These are phyloP conservation scores for Colletotrichum filicis DNA, from an alignment of 2,329 filamentous ascomycete genomes.

Conservation along the genomic window DNA sequence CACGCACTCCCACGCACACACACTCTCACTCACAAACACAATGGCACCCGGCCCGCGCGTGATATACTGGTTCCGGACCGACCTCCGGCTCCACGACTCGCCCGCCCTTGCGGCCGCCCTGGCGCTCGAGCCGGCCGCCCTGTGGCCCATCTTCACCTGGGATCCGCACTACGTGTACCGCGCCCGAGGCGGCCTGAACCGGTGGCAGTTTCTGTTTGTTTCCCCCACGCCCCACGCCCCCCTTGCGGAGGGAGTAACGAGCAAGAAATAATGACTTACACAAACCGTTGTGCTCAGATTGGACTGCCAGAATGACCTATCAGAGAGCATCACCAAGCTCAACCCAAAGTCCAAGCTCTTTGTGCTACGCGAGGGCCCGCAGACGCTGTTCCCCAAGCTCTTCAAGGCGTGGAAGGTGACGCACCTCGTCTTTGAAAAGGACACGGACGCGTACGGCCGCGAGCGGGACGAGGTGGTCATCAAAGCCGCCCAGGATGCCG, in stretches of 20 bases:
- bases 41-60: conserved; percentile 50
- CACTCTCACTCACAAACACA: background rate
- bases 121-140: conserved; percentile 72
- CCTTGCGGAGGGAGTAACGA: too few species aligned
- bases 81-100: conserved; percentile 81
- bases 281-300: conserved; percentile 54
- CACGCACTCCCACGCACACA: background rate
- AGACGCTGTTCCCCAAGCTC: conserved; percentile 77
- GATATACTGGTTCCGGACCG: conserved; percentile 84
- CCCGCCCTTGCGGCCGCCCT: conserved; percentile 78
- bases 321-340: conserved; percentile 72
- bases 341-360: conserved; percentile 78
- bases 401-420: conserved; percentile 80
- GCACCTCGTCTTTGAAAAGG: conserved; percentile 82
- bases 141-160: conserved; percentile 85
- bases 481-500: conserved; percentile 69
- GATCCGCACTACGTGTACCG: conserved; percentile 84
- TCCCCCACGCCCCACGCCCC: background rate
- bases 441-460: conserved; percentile 78
- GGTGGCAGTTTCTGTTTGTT: conserved; percentile 76
- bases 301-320: conserved; percentile 79
- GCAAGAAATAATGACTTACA: background rate
- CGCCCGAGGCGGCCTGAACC: conserved; percentile 75
- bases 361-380: conserved; percentile 77
- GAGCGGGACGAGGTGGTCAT: conserved; percentile 71